Conservation (phyloP, 2,329 filamentous ascomycete genomes). For the Sclerotinia sclerotiorum region DNA sequence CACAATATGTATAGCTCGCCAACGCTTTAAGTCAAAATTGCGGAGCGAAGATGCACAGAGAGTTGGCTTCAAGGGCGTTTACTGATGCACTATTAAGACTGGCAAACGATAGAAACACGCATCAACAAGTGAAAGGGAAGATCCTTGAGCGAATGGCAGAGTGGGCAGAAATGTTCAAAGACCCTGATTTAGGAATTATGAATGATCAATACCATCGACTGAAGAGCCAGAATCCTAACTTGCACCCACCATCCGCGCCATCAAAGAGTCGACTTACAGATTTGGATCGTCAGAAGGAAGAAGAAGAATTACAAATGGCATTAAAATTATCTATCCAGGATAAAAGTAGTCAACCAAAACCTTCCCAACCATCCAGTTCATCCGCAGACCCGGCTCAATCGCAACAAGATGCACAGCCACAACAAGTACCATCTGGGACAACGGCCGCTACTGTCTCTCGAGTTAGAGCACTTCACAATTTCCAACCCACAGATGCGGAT, state of each 20-base stretch:
- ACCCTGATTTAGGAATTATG: slow-evolving; percentile 96
- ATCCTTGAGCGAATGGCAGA: slow-evolving; percentile 95
- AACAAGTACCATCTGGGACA: slow-evolving; percentile 73
- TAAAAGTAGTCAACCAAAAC: slow-evolving; percentile 60
- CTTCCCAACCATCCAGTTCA: slow-evolving; percentile 40
- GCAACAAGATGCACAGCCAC: slow-evolving; percentile 46
- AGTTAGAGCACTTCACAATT: slow-evolving; percentile 91
- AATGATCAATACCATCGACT: slow-evolving; percentile 88
- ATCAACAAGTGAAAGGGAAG: slow-evolving; percentile 94
- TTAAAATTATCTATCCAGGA: slow-evolving; percentile 91
- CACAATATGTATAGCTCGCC: slow-evolving; percentile 52
- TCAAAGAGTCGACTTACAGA: slow-evolving; percentile 91
- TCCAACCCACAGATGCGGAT: slow-evolving; percentile 87
- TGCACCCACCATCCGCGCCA: slow-evolving; percentile 89
- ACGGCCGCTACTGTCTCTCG: slow-evolving; percentile 95
- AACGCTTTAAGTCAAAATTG: slow-evolving; percentile 74
- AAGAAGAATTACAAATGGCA: slow-evolving; percentile 96
- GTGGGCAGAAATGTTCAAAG: slow-evolving; percentile 93
- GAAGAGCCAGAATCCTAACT: slow-evolving; percentile 79
- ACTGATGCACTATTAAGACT: slow-evolving; percentile 90
- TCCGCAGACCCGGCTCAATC: slow-evolving; percentile 44
- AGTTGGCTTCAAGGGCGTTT: slow-evolving; percentile 70
- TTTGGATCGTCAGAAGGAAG: slow-evolving; percentile 87
- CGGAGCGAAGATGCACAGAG: slow-evolving; percentile 65
- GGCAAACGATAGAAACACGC: slow-evolving; percentile 91